These are phyloP conservation scores for Phytophthora vignae DNA, from an alignment of 352 stramenopile species.

Conservation along the genomic window DNA sequence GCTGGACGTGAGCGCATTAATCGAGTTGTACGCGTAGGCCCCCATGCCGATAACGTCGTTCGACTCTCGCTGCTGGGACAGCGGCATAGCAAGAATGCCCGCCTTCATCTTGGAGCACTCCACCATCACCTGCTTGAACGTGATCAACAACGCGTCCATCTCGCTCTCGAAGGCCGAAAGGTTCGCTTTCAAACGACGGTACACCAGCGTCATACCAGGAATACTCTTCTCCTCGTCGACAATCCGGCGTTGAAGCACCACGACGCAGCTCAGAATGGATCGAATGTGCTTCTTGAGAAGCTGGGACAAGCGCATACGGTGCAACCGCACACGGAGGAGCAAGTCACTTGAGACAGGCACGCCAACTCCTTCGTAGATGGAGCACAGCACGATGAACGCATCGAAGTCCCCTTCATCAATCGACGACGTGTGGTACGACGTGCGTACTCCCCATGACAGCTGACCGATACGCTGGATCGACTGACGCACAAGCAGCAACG, in stretches of 20 bases:
- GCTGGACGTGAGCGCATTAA: conserved; percentile 79
- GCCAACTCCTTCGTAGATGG: conserved; percentile 78
- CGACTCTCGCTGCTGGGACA: conserved; percentile 74
- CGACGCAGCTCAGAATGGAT: conserved; percentile 72
- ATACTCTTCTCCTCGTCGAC: conserved; percentile 84
- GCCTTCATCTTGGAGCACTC: conserved; percentile 86
- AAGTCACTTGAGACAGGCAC: conserved; percentile 76
- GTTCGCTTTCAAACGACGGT: conserved; percentile 68
- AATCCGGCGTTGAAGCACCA: conserved; percentile 80
- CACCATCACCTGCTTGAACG: conserved; percentile 81
- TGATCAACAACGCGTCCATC: conserved; percentile 67
- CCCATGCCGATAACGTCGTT: conserved; percentile 74
- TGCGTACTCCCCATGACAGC: conserved; percentile 84
- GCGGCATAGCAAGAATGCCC: conserved; percentile 78
- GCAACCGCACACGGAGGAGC: conserved; percentile 74
- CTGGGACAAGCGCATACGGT: conserved; percentile 73
- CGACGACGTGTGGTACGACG: conserved; percentile 84
- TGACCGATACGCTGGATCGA: conserved; percentile 88
- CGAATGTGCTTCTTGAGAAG: conserved; percentile 79
- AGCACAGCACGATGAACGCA: conserved; percentile 86
- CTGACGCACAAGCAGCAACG: conserved; percentile 81
- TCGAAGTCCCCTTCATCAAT: conserved; percentile 88
- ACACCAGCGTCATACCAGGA: conserved; percentile 76
- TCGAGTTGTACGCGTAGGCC: conserved; percentile 82
- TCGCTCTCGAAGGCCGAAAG: conserved; percentile 74